These are phyloP conservation scores for Ogataea zsoltii DNA, from an alignment of 805 yeast genomes.

Conservation along the genomic window DNA sequence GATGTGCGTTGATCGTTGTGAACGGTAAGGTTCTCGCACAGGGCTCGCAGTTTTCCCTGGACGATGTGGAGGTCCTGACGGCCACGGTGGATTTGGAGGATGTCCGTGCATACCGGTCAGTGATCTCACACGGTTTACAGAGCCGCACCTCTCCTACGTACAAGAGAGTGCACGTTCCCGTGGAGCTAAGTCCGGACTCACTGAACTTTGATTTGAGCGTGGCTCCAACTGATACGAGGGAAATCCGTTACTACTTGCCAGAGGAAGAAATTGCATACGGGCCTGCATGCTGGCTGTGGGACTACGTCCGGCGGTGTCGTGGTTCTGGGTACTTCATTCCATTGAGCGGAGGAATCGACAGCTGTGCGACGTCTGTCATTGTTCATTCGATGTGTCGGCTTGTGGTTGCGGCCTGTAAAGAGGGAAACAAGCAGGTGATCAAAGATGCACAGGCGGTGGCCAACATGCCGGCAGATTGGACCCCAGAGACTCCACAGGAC, in stretches of 20 bases:
- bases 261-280: conserved; percentile 97
- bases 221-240: conserved; percentile 53
- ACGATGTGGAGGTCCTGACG: conserved; percentile 92
- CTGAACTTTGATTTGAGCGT: conserved; percentile 61
- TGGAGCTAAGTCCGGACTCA: conserved; percentile 64
- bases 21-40: conserved; percentile 93
- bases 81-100: conserved; percentile 95
- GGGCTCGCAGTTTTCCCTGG: conserved; percentile 84
- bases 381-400: conserved; percentile 92
- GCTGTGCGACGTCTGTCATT: conserved; percentile 95
- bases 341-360: conserved; percentile 94
- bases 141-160: conserved; percentile 44
- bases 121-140: conserved; percentile 77
- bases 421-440: conserved; percentile 77
- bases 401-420: conserved; percentile 65
- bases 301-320: conserved; percentile 85
- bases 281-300: conserved; percentile 99
- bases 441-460: conserved; percentile 72
- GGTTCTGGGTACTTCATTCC: conserved; percentile 94
- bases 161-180: conserved; percentile 59
- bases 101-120: conserved; percentile 76
- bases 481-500: conserved; percentile 74
- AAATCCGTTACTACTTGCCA: conserved; percentile 69
- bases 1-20: conserved; percentile 91
- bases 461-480: conserved; percentile 54